Percentiles rank a stretch among this genome's conserved stretches.
Evolutionary conservation across 352 stramenopile genomes (phyloP).

Genomic region (Phytophthora citrophthora): DNA sequence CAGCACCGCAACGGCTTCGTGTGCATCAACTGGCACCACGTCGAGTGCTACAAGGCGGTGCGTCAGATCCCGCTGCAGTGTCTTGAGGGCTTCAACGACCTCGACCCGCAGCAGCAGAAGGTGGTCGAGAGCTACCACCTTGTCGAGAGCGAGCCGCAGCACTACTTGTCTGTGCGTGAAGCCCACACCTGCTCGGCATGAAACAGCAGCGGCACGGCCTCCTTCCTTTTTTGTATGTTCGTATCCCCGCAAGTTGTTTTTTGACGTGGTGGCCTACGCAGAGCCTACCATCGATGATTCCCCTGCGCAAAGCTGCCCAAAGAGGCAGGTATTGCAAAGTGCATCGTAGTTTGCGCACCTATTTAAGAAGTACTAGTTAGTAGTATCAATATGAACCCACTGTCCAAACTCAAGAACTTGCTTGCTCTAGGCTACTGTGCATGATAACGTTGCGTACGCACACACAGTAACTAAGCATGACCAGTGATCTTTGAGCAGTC

Average conservation of each 20-base stretch:
- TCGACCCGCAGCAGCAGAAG: slow-evolving; percentile 61
- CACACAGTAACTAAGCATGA: too few relatives aligned
- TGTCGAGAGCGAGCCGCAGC: slow-evolving; percentile 13
- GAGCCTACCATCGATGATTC: background rate
- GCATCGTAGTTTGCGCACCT: slow-evolving; percentile 17
- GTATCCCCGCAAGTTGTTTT: slow-evolving; percentile 19
- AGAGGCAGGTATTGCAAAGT: slow-evolving; percentile 1
- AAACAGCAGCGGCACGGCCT: slow-evolving; percentile 1
- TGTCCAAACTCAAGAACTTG: slow-evolving; percentile 16
- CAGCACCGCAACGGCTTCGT: slow-evolving; percentile 85
- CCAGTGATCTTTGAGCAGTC: too few relatives aligned
- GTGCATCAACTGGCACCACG: slow-evolving; percentile 87
- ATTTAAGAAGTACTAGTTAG: slow-evolving; percentile 32
- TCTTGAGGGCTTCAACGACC: slow-evolving; percentile 75
- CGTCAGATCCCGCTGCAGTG: slow-evolving; percentile 61
- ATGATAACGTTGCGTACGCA: too few relatives aligned
- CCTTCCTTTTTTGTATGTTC: slow-evolving; percentile 10
- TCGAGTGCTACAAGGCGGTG: slow-evolving; percentile 79
- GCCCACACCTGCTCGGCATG: slow-evolving; percentile 43
- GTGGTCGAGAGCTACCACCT: slow-evolving; percentile 59
- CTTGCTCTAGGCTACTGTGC: background rate
- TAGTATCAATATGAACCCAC: slow-evolving; percentile 28
- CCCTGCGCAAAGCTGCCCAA: too few relatives aligned
- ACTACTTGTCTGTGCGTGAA: slow-evolving; percentile 19
- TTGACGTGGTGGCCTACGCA: slow-evolving; percentile 13